Base-by-base conservation (phyloP, 2,329 filamentous ascomycete genomes). In the Aureobasidium sp. region DNA sequence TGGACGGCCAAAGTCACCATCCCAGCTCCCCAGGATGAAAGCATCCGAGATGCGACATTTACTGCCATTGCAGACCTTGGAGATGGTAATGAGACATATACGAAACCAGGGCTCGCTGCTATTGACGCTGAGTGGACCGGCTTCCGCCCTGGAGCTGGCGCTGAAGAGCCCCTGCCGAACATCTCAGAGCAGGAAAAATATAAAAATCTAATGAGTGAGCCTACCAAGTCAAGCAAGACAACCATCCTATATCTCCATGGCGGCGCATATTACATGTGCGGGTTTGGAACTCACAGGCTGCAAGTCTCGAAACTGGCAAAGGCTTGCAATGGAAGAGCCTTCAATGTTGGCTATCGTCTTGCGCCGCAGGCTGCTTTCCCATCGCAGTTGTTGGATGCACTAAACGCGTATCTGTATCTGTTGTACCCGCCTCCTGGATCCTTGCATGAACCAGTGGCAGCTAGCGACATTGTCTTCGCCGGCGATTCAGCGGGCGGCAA, bases 401-500 rank as follows among this genome's bases (percentile, higher is more conserved):
- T 93, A 11, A 78, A 87, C 35, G 85, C 87, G 0, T 94, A 93
- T 69, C 78, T 94, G 39, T 83, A 82, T 0, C 78, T 92, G 7
- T 78, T 94, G 1, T 86, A 90, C 67, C 90, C 90, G 14, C 86
- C 87, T 0, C 77, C 82, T 0, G 86, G 81, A 19, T 82, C 88
- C 0, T 81, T 85, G 48, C 89, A 94, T 70, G 77, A 81, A 15
- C 76, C 89, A 2, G 82, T 93, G 1, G 75, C 79, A 6, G 79
- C 90, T 0, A 76, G 79, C 45, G 78, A 90, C 61, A 86, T 94
- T 45, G 84, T 91, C 11, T 77, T 94, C 66, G 80, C 82, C 2
- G 90, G 90, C 42, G 90, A 94, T 70, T 87, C 83, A 62, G 89
- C 90, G 3, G 90, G 90, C 15, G 90, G 88, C 2, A 89, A 88